A percentile compares a stretch with the other conserved stretches of the same genome.
phyloP scores from a whole-genome alignment of 768 basidiomycete species.

The Suillus placidus region DNA sequence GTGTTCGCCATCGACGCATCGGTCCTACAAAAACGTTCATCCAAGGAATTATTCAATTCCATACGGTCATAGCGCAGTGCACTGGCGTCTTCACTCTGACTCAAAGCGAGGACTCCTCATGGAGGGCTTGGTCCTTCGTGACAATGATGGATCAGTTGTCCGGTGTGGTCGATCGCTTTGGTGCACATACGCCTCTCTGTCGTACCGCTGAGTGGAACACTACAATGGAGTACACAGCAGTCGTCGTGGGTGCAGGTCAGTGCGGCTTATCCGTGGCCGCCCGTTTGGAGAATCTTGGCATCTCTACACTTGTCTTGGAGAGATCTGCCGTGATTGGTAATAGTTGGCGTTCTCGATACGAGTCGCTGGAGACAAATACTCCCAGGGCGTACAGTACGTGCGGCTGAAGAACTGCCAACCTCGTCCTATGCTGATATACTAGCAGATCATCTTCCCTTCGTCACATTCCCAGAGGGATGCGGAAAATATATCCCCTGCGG shows the following conservation, averaged over 20 bases:
- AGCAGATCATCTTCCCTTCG: slow-evolving; percentile 13
- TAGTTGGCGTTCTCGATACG: slow-evolving; percentile 68
- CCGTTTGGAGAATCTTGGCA: slow-evolving; percentile 45
- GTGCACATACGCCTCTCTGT: neutral
- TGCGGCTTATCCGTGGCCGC: slow-evolving; percentile 25
- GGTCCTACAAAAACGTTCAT: neutral
- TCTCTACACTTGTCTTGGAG: slow-evolving; percentile 61
- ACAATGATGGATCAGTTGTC: slow-evolving; percentile 9
- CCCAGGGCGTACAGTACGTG: slow-evolving; percentile 13
- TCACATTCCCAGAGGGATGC: slow-evolving; percentile 10
- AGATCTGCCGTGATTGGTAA: slow-evolving; percentile 61
- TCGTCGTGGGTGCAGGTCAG: slow-evolving; percentile 49
- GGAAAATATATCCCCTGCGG: slow-evolving; percentile 5
- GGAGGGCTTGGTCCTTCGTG: slow-evolving; percentile 11
- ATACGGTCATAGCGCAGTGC: slow-evolving; percentile 11
- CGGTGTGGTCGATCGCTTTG: slow-evolving; percentile 4
- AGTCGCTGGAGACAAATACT: slow-evolving; percentile 43
- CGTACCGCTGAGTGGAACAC: slow-evolving; percentile 16
- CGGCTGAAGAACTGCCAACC: neutral
- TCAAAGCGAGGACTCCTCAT: slow-evolving; percentile 8
- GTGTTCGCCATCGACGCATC: neutral
- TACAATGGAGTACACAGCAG: slow-evolving; percentile 35
- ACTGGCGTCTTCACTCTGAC: slow-evolving; percentile 10
- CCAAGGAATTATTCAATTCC: slow-evolving; percentile 12
- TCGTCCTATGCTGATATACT: neutral